Evolutionary conservation across 768 basidiomycete genomes (phyloP).

Genomic region (Agrocybe pediades): DNA sequence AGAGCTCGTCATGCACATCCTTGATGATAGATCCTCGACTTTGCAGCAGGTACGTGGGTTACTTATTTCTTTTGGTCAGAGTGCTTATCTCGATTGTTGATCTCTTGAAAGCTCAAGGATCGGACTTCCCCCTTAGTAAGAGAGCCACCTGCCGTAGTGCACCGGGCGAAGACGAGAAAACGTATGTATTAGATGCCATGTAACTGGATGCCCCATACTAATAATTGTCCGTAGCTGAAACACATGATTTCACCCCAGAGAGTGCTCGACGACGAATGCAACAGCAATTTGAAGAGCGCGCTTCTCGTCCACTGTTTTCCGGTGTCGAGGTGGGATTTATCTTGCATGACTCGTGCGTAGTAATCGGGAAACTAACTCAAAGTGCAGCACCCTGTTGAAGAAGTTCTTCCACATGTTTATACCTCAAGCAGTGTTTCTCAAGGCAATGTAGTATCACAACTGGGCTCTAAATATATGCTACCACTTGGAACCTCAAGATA

Average conservation of each 20-base stretch:
- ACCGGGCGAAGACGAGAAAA: background rate
- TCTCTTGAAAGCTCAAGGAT: conserved; percentile 9
- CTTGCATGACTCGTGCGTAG: too few relatives aligned
- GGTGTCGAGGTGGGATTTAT: conserved; percentile 45
- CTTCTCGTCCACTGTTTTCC: conserved; percentile 65
- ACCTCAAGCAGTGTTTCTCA: conserved; percentile 60
- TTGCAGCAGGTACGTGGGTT: conserved; percentile 46
- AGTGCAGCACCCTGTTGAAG: conserved; percentile 51
- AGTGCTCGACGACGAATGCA: conserved; percentile 67
- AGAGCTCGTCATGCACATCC: conserved; percentile 72
- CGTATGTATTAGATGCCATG: conserved; percentile 1
- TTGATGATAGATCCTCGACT: conserved; percentile 54
- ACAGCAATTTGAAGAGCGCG: conserved; percentile 57
- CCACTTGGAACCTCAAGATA: conserved; percentile 80
- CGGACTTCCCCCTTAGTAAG: background rate
- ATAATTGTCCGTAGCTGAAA: conserved; percentile 3
- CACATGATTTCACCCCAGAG: conserved; percentile 33
- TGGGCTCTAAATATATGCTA: conserved; percentile 77
- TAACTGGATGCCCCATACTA: background rate
- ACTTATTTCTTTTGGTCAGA: background rate
- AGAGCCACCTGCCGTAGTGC: background rate
- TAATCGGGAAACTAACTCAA: background rate
- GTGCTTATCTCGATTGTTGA: conserved; percentile 4
- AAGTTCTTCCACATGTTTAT: conserved; percentile 88
- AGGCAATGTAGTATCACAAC: conserved; percentile 67